These are phyloP conservation scores for Capsicum baccatum DNA, from an alignment of 257 asterid genomes.

Conservation along the genomic window DNA sequence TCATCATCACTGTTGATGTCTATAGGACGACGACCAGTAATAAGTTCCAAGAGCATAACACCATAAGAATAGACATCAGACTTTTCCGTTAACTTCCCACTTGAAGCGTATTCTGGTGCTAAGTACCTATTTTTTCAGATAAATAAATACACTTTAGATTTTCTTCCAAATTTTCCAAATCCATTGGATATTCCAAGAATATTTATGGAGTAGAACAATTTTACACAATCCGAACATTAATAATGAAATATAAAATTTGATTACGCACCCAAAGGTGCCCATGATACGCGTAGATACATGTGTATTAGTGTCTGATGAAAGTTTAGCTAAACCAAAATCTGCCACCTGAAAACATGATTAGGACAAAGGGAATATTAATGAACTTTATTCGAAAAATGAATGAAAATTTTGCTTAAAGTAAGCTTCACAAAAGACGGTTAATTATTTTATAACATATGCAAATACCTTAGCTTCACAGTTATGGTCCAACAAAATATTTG, in stretches of 20 bases:
- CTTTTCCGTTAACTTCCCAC: conserved; percentile 87
- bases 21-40: conserved; percentile 76
- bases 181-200: background rate
- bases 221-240: background rate
- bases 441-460: background rate
- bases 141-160: background rate
- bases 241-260: background rate
- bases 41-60: conserved; percentile 76
- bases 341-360: conserved; percentile 60
- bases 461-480: conserved; percentile 83
- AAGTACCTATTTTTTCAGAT: conserved; percentile 52
- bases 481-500: conserved; percentile 74
- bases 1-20: conserved; percentile 69
- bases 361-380: background rate
- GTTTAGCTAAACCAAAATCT: conserved; percentile 94
- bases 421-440: background rate
- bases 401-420: background rate
- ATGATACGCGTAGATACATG: conserved; percentile 94
- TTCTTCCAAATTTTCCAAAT: background rate
- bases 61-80: conserved; percentile 94
- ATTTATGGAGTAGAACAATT: background rate
- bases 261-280: conserved; percentile 89
- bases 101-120: conserved; percentile 94
- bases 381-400: background rate
- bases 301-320: conserved; percentile 72